phyloP scores from a whole-genome alignment of 208 protist genomes.

The Crithidia sp. region DNA sequence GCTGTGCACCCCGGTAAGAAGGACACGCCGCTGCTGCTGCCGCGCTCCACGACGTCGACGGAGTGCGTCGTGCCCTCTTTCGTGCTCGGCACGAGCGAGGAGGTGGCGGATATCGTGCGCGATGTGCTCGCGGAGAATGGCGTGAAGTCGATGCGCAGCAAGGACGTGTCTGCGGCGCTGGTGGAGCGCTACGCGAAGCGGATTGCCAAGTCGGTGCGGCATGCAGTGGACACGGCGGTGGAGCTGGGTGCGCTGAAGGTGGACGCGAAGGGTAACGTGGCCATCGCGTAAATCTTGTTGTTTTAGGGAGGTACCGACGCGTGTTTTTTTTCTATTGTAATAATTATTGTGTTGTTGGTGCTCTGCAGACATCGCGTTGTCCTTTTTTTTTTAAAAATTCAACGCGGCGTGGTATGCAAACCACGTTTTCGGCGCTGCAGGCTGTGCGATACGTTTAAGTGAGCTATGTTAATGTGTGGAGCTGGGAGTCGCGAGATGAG shows the following conservation, averaged over 20 bases:
- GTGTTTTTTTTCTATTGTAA: no score
- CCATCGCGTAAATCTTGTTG: background rate
- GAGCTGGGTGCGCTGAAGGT: constrained; percentile 41
- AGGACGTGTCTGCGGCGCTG: constrained; percentile 54
- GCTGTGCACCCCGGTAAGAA: constrained; percentile 16
- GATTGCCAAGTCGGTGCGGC: constrained; percentile 64
- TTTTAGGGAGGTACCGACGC: background rate
- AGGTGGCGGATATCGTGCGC: constrained; percentile 56
- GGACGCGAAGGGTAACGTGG: constrained; percentile 49
- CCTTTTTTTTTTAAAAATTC: no score
- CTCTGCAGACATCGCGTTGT: no score
- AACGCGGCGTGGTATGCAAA: no score
- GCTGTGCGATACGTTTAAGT: no score
- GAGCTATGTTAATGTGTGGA: no score
- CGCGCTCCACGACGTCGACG: constrained; percentile 41
- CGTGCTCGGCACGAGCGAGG: constrained; percentile 55
- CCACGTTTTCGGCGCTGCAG: no score
- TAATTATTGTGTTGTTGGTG: no score
- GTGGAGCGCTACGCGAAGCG: constrained; percentile 64
- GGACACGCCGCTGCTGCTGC: constrained; percentile 42
- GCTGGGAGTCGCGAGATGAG: no score
- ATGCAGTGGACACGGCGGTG: constrained; percentile 47
- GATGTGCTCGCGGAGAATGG: constrained; percentile 48
- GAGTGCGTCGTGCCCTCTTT: constrained; percentile 67
- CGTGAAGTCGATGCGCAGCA: constrained; percentile 35